Conservation (phyloP, 805 yeast species). For the Priceomyces melissophilus region DNA sequence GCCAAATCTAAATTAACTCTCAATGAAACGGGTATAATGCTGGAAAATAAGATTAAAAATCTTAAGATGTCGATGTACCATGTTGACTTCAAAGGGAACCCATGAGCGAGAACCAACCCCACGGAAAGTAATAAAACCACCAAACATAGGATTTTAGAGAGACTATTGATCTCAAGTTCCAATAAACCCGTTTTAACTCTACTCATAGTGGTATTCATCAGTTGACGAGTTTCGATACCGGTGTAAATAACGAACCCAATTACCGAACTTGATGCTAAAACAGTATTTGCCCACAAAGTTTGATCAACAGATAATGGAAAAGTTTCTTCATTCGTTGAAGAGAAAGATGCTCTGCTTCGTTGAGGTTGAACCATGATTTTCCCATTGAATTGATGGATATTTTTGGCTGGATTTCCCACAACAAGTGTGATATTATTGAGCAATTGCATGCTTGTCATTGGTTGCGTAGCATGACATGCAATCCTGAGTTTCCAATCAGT, state of each 20-base stretch:
- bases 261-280: conserved; percentile 89
- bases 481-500: conserved; percentile 96
- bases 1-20: conserved; percentile 95
- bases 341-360: conserved; percentile 15
- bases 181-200: conserved; percentile 87
- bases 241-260: conserved; percentile 87
- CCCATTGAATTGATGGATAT: conserved; percentile 80
- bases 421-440: conserved; percentile 49
- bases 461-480: conserved; percentile 73
- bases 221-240: conserved; percentile 90
- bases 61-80: conserved; percentile 94
- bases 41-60: conserved; percentile 85
- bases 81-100: conserved; percentile 52
- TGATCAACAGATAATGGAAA: conserved; percentile 79
- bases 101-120: conserved; percentile 74
- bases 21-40: conserved; percentile 93
- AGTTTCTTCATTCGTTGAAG: conserved; percentile 37
- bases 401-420: conserved; percentile 82
- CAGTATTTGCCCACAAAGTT: conserved; percentile 98
- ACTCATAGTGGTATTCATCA: conserved; percentile 84
- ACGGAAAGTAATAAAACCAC: conserved; percentile 79
- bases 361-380: conserved; percentile 51
- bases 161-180: conserved; percentile 83
- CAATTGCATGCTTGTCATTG: conserved; percentile 44
- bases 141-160: conserved; percentile 84